Conservation (phyloP, 2,329 filamentous ascomycete genomes). For the Tolypocladium nubicola region DNA sequence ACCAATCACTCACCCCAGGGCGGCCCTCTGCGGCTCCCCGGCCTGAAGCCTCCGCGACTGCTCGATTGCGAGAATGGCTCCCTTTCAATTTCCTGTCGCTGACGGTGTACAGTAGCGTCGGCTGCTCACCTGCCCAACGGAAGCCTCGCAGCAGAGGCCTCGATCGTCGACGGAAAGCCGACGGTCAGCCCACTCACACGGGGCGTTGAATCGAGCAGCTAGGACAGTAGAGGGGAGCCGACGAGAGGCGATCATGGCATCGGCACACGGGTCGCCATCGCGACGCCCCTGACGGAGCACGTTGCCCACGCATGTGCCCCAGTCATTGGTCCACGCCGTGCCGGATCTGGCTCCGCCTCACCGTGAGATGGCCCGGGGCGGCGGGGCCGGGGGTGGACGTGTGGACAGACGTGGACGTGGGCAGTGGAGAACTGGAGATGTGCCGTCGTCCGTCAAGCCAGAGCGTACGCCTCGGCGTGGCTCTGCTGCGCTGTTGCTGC, state of each 20-base stretch:
- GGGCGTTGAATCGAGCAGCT: neutral
- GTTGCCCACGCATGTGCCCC: slow-evolving; percentile 26
- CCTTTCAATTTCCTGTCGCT: neutral
- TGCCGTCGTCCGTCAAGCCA: neutral
- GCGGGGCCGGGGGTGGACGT: neutral
- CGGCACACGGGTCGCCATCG: neutral
- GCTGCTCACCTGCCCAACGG: no score
- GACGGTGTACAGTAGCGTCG: neutral
- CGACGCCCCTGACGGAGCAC: slow-evolving; percentile 13
- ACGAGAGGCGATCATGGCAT: neutral
- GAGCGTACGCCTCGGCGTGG: neutral
- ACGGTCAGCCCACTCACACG: neutral
- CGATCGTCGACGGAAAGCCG: neutral
- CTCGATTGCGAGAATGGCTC: neutral
- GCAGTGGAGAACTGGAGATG: neutral
- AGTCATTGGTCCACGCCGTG: slow-evolving; percentile 28
- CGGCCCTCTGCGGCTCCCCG: no score
- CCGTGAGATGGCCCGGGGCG: neutral
- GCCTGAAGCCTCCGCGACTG: no score
- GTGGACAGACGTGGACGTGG: neutral
- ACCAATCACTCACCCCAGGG: neutral
- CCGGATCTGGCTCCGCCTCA: slow-evolving; percentile 2
- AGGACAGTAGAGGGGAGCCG: neutral
- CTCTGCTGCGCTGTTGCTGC: neutral
- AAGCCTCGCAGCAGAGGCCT: neutral